Evolutionary conservation across 116 monocot species (phyloP).

Genomic region (Phalaenopsis hybrid): DNA sequence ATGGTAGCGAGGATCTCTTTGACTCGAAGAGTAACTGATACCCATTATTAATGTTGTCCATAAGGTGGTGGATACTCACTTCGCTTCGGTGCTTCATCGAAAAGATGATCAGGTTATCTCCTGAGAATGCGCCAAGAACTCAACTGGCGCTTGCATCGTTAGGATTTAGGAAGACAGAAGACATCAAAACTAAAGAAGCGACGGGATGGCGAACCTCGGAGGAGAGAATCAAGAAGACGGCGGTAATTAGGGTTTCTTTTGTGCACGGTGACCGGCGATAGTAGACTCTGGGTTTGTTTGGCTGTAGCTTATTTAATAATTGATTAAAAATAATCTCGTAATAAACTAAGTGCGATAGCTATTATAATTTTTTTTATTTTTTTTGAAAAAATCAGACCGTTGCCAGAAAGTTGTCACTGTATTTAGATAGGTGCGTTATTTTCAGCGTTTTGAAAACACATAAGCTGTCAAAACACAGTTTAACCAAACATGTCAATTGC

Average conservation of each 20-base stretch:
- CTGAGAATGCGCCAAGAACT: neutral
- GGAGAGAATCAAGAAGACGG: neutral
- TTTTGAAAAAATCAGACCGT: no score
- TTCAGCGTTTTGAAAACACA: no score
- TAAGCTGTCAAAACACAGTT: no score
- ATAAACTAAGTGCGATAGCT: no score
- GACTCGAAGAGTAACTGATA: slow-evolving; percentile 2
- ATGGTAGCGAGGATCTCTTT: neutral
- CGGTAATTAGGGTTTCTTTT: neutral
- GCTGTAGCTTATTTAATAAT: no score
- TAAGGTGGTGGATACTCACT: slow-evolving; percentile 7
- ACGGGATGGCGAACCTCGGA: neutral
- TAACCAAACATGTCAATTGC: no score
- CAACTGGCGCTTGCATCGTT: neutral
- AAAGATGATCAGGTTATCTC: neutral
- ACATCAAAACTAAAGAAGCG: neutral
- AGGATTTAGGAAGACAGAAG: neutral
- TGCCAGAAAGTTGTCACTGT: no score
- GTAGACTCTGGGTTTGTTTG: no score
- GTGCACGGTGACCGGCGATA: neutral
- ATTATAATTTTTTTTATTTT: no score
- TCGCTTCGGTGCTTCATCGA: slow-evolving; percentile 2
- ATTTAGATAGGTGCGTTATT: no score
- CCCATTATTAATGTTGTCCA: neutral
- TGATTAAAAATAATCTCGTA: no score